phyloP scores from a whole-genome alignment of 2,329 filamentous ascomycete genomes.

The Colletotrichum spinosum region DNA sequence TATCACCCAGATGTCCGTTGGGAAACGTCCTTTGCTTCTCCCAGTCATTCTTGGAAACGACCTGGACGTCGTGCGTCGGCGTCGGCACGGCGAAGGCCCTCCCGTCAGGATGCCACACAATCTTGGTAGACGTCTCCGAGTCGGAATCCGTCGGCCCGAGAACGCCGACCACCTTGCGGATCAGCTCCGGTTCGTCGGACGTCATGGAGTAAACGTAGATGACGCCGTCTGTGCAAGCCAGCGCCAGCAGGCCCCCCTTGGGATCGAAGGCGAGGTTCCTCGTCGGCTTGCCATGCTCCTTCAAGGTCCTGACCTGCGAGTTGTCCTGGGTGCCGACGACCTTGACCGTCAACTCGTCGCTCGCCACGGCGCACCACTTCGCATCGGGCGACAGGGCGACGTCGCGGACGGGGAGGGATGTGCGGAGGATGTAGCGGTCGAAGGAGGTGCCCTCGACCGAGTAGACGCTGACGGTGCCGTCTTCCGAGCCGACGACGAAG shows the following conservation, averaged over 20 bases:
- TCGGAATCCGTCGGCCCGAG: conserved; percentile 84
- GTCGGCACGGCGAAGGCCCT: conserved; percentile 90
- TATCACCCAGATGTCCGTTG: conserved; percentile 83
- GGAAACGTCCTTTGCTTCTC: conserved; percentile 84
- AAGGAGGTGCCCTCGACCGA: conserved; percentile 80
- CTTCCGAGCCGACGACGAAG: conserved; percentile 91
- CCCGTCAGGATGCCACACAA: conserved; percentile 94
- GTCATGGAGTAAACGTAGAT: conserved; percentile 91
- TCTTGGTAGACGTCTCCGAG: conserved; percentile 78
- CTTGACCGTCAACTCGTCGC: conserved; percentile 93
- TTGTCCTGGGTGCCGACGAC: conserved; percentile 86
- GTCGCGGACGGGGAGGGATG: conserved; percentile 87
- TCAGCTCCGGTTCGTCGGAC: conserved; percentile 81
- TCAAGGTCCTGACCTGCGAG: conserved; percentile 78
- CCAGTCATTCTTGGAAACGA: conserved; percentile 92
- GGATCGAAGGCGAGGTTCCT: conserved; percentile 93
- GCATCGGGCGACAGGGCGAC: conserved; percentile 84
- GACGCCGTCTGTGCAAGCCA: conserved; percentile 89
- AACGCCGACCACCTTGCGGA: conserved; percentile 86
- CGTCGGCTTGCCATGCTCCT: conserved; percentile 87
- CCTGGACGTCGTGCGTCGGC: conserved; percentile 82
- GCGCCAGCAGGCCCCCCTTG: conserved; percentile 77
- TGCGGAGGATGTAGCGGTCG: conserved; percentile 85
- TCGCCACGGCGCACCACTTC: conserved; percentile 94
- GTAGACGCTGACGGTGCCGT: conserved; percentile 96